Conservation (phyloP, 176 grass and related monocot species). For the Saccharum officinarum region DNA sequence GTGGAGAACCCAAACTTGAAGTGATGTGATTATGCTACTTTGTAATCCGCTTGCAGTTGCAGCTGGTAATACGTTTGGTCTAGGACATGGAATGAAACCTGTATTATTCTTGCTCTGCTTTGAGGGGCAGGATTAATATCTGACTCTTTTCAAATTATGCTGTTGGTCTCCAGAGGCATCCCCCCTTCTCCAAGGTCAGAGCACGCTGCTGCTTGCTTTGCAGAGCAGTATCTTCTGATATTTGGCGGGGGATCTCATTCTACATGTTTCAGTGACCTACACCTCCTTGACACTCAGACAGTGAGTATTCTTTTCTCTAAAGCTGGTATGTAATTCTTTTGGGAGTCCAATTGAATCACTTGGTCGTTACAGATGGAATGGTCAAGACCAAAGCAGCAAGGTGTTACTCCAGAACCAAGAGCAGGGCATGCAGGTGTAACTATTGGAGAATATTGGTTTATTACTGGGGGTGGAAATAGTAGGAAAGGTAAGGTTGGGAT, state of each 20-base stretch:
- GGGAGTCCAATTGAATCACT: slow-evolving; percentile 16
- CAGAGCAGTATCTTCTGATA: slow-evolving; percentile 74
- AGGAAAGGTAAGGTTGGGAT: slow-evolving; percentile 61
- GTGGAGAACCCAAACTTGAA: background rate
- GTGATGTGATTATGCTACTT: background rate
- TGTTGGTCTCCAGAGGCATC: slow-evolving; percentile 48
- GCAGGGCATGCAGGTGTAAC: slow-evolving; percentile 86
- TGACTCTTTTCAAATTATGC: slow-evolving; percentile 36
- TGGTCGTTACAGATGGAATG: slow-evolving; percentile 67
- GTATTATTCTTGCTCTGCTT: background rate
- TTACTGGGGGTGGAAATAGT: slow-evolving; percentile 91
- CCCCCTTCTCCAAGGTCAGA: slow-evolving; percentile 82
- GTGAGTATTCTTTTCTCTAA: slow-evolving; percentile 48
- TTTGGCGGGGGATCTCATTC: slow-evolving; percentile 88
- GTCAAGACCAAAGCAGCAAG: slow-evolving; percentile 68
- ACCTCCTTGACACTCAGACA: slow-evolving; percentile 73
- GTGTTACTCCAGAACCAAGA: slow-evolving; percentile 64
- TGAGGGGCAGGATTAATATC: slow-evolving; percentile 23
- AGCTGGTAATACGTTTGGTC: background rate
- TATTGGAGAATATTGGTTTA: slow-evolving; percentile 86
- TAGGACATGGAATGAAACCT: slow-evolving; percentile 18
- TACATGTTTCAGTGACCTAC: slow-evolving; percentile 80
- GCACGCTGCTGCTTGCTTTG: slow-evolving; percentile 81
- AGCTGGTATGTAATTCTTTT: background rate
- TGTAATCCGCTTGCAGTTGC: background rate